Evolutionary conservation across 257 asterid species (phyloP).

Genomic region (Solanum chilense): DNA sequence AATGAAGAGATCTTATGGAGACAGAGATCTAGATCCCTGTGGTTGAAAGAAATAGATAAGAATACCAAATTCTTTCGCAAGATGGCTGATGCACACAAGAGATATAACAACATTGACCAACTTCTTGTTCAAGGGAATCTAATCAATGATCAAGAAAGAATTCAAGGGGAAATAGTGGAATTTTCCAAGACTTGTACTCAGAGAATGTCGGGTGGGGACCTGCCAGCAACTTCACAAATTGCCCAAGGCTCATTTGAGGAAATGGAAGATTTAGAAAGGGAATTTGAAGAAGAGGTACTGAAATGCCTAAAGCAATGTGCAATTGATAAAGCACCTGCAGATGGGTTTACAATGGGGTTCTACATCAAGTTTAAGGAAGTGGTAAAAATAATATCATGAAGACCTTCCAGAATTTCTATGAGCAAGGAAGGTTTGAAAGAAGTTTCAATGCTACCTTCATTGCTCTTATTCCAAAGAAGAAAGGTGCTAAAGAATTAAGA

Average conservation of each 20-base stretch:
- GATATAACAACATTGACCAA: not conserved
- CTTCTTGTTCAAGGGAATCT: not conserved
- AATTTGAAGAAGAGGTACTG: too few species aligned
- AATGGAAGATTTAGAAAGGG: too few species aligned
- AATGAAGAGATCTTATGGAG: not conserved
- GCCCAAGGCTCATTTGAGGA: too few species aligned
- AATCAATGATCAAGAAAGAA: not conserved
- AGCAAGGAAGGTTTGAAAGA: not conserved
- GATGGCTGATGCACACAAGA: not conserved
- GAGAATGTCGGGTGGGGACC: too few species aligned
- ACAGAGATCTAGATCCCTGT: not conserved
- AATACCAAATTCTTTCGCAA: not conserved
- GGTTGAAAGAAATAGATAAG: not conserved
- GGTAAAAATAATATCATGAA: not conserved
- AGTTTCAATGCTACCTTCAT: not conserved
- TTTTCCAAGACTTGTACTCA: too few species aligned
- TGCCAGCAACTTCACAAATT: too few species aligned
- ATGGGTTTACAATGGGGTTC: too few species aligned
- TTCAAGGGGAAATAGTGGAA: too few species aligned
- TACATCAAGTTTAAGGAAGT: too few species aligned
- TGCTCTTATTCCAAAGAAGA: not conserved
- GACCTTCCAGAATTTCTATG: not conserved
- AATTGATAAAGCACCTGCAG: too few species aligned
- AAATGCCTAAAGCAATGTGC: too few species aligned
- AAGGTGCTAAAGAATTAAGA: not conserved